phyloP scores from a whole-genome alignment of 331 rosid genomes.

The Quercus tomentella region DNA sequence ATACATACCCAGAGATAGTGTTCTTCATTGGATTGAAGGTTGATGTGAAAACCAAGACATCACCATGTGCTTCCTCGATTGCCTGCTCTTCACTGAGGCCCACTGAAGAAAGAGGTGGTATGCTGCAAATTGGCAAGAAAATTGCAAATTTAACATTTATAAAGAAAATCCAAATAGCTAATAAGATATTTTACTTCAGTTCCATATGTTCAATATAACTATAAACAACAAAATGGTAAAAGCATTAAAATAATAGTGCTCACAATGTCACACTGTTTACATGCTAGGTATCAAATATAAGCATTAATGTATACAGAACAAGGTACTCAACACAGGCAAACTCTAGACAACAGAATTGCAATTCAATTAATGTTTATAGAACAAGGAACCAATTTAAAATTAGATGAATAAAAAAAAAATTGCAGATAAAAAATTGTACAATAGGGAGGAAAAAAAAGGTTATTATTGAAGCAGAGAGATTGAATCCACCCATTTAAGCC shows the following conservation, averaged over 20 bases:
- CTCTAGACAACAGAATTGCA: background rate
- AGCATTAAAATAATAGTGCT: background rate
- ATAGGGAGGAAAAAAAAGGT: background rate
- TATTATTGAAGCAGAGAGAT: background rate
- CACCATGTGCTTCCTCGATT: slow-evolving; percentile 62
- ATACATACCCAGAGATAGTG: slow-evolving; percentile 74
- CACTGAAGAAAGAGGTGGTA: slow-evolving; percentile 81
- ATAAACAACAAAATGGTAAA: background rate
- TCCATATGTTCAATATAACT: background rate
- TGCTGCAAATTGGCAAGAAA: slow-evolving; percentile 52
- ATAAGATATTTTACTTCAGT: background rate
- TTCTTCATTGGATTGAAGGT: slow-evolving; percentile 86
- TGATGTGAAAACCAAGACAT: slow-evolving; percentile 68
- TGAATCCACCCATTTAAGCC: background rate
- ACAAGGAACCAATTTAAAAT: background rate
- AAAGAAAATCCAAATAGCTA: background rate
- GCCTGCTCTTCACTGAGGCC: slow-evolving; percentile 90
- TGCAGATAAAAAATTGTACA: background rate
- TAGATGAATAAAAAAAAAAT: background rate
- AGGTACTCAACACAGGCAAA: background rate
- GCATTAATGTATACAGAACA: background rate
- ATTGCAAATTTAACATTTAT: slow-evolving; percentile 3
- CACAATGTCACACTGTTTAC: background rate
- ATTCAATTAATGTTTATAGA: background rate
- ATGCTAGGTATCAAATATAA: background rate